phyloP scores from a whole-genome alignment of 495 filamentous ascomycete genomes.

The Margaritispora aquatica region DNA sequence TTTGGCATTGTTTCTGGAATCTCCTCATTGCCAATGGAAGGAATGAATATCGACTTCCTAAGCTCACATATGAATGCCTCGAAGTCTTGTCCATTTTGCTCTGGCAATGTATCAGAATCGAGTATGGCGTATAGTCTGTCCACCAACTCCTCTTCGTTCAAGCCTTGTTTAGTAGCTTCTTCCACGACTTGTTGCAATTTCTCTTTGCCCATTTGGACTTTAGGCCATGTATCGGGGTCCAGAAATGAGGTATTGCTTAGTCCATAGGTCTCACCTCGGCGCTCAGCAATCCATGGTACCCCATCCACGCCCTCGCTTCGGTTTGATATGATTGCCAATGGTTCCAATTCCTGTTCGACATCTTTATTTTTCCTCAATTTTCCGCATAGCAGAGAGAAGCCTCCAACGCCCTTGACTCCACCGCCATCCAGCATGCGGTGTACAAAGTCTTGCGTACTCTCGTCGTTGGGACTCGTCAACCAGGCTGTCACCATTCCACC shows the following conservation, averaged over 20 bases:
- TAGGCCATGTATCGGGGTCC: conserved; percentile 68
- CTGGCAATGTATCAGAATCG: conserved; percentile 65
- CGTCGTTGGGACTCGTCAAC: conserved; percentile 48
- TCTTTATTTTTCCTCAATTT: conserved; percentile 47
- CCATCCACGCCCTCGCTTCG: conserved; percentile 59
- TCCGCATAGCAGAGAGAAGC: conserved; percentile 89
- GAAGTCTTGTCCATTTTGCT: conserved; percentile 49
- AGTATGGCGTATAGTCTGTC: conserved; percentile 64
- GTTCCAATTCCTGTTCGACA: conserved; percentile 43
- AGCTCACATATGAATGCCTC: conserved; percentile 66
- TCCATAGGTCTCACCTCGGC: conserved; percentile 60
- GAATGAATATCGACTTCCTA: conserved; percentile 80
- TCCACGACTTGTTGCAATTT: conserved; percentile 36
- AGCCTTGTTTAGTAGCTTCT: conserved; percentile 34
- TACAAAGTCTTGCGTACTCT: conserved; percentile 59
- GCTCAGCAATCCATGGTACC: conserved; percentile 62
- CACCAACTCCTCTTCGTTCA: conserved; percentile 61
- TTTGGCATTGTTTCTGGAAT: conserved; percentile 23
- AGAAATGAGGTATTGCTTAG: conserved; percentile 81
- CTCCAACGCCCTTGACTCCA: conserved; percentile 70
- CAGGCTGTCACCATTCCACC: conserved; percentile 86
- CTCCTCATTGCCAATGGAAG: conserved; percentile 52
- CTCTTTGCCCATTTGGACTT: conserved; percentile 56
- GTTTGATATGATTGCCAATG: conserved; percentile 84
- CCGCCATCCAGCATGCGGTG: conserved; percentile 58